Evolutionary conservation across 2,329 filamentous ascomycete genomes (phyloP).

Genomic region (Colletotrichum cuscutae): DNA sequence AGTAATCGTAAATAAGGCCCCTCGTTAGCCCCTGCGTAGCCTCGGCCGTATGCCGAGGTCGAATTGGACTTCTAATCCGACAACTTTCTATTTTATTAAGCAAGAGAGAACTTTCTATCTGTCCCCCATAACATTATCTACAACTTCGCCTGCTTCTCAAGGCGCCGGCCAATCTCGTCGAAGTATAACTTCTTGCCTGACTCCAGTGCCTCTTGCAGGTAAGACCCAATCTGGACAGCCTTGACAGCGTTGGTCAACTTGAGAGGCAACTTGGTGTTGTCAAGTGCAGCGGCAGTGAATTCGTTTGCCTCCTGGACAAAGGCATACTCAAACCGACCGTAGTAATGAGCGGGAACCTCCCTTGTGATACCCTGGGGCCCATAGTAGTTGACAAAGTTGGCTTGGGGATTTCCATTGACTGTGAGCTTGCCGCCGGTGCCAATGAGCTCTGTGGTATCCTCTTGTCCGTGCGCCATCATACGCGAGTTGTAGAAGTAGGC

Average conservation of each 20-base stretch:
- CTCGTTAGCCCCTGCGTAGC: too few species aligned
- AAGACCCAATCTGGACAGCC: slow-evolving; percentile 69
- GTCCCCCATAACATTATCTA: slow-evolving; percentile 30
- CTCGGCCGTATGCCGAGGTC: too few species aligned
- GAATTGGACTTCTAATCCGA: too few species aligned
- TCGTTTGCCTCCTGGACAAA: slow-evolving; percentile 72
- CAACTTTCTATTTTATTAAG: not conserved
- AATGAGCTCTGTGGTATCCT: slow-evolving; percentile 75
- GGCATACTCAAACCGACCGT: slow-evolving; percentile 70
- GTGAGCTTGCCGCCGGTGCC: slow-evolving; percentile 73
- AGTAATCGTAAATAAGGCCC: too few species aligned
- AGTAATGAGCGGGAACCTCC: slow-evolving; percentile 70
- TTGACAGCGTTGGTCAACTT: slow-evolving; percentile 68
- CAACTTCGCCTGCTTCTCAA: slow-evolving; percentile 51
- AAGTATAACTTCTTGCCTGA: slow-evolving; percentile 68
- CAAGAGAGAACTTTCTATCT: not conserved
- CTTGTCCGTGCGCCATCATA: slow-evolving; percentile 76
- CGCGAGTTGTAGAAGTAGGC: slow-evolving; percentile 72
- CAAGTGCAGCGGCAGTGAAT: slow-evolving; percentile 68
- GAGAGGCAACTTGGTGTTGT: slow-evolving; percentile 65
- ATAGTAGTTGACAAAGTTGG: slow-evolving; percentile 65
- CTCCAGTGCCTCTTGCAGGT: slow-evolving; percentile 66
- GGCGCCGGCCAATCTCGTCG: slow-evolving; percentile 59
- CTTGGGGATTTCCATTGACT: slow-evolving; percentile 68
- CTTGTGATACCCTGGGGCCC: slow-evolving; percentile 63